A percentile compares a stretch with the other conserved stretches of the same genome.
Evolutionary conservation across 345 rosid genomes (phyloP).

Genomic region (Eutrema japonicum): DNA sequence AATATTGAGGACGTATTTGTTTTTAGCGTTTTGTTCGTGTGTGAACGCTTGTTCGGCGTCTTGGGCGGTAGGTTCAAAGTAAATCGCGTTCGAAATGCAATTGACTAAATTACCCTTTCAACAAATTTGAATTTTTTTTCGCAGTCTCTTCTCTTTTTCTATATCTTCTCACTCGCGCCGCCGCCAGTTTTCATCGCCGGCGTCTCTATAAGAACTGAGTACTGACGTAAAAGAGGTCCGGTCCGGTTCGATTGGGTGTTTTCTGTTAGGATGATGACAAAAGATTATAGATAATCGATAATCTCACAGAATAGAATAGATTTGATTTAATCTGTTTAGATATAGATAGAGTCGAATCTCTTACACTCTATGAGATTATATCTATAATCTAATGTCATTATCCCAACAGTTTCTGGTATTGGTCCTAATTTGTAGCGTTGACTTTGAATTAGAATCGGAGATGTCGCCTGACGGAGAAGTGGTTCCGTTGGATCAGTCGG

Average conservation of each 20-base stretch:
- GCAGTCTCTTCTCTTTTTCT: not conserved
- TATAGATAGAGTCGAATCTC: too few relatives aligned
- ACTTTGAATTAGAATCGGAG: not conserved
- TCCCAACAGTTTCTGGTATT: not conserved
- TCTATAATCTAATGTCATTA: too few relatives aligned
- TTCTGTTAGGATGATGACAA: not conserved
- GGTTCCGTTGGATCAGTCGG: constrained; percentile 67
- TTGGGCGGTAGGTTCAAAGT: not conserved
- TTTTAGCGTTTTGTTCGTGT: not conserved
- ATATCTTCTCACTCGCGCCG: constrained; percentile 3
- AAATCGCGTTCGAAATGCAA: not conserved
- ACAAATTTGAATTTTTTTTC: not conserved
- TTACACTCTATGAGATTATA: too few relatives aligned
- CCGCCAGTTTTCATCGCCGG: not conserved
- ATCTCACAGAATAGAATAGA: too few relatives aligned
- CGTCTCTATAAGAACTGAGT: not conserved
- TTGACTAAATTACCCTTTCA: constrained; percentile 8
- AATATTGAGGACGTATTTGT: not conserved
- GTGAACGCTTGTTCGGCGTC: not conserved
- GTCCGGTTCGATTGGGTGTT: not conserved
- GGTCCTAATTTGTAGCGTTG: not conserved
- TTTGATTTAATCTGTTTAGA: too few relatives aligned
- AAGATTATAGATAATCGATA: too few relatives aligned
- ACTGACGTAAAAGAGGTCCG: not conserved
- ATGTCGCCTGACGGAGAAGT: constrained; percentile 69